Percentiles rank a stretch among this genome's conserved stretches.
phyloP scores from a whole-genome alignment of 2,329 filamentous ascomycete genomes.

The Exophiala aquamarina region DNA sequence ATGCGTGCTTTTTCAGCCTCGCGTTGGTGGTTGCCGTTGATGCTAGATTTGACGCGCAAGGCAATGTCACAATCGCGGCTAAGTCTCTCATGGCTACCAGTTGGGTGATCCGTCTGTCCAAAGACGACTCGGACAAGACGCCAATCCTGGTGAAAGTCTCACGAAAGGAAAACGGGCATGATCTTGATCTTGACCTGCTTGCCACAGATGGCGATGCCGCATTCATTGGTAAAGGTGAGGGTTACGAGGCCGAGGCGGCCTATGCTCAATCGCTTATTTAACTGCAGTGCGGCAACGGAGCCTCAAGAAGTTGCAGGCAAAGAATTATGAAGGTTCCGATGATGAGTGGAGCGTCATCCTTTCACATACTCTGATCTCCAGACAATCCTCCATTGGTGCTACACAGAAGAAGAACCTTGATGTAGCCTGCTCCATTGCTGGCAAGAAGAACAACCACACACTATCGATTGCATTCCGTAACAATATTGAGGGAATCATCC shows the following conservation, averaged over 20 bases:
- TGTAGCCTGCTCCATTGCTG: slow-evolving; percentile 19
- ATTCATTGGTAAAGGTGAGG: slow-evolving; percentile 50
- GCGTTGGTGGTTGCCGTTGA: no score
- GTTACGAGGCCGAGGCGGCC: no score
- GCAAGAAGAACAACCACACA: slow-evolving; percentile 30
- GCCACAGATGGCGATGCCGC: slow-evolving; percentile 60
- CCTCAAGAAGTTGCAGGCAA: slow-evolving; percentile 40
- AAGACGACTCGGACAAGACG: slow-evolving; percentile 11
- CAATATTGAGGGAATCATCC: slow-evolving; percentile 51
- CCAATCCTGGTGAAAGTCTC: slow-evolving; percentile 52
- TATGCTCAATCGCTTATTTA: no score
- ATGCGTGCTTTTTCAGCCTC: no score
- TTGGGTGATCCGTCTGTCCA: slow-evolving; percentile 19
- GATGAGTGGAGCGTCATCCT: slow-evolving; percentile 43
- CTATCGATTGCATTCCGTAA: slow-evolving; percentile 44
- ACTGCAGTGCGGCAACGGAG: slow-evolving; percentile 41
- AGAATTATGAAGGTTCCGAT: slow-evolving; percentile 44
- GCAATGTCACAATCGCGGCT: no score
- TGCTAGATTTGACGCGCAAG: no score
- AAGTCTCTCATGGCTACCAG: slow-evolving; percentile 5
- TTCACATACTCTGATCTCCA: slow-evolving; percentile 33
- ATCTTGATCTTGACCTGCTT: slow-evolving; percentile 54
- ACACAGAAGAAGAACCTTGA: slow-evolving; percentile 19
- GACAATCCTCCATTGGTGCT: slow-evolving; percentile 1
- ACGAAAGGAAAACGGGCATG: slow-evolving; percentile 30